Conservation (phyloP, 176 grass and related monocot genomes). For the Eleusine indica region DNA sequence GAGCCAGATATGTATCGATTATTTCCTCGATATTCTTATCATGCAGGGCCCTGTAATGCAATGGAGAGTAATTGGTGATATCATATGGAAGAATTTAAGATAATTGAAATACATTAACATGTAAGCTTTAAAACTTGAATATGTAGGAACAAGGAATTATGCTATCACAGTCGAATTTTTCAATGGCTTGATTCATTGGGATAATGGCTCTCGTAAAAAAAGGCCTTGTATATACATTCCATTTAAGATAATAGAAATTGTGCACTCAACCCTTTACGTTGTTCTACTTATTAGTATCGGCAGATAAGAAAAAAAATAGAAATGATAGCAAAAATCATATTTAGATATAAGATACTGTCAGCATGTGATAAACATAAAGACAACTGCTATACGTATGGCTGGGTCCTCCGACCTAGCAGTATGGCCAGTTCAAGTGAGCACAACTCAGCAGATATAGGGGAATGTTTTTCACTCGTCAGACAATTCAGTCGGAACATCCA, state of each 20-base stretch:
- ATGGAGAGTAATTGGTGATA: conserved; percentile 15
- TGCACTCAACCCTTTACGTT: background rate
- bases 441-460: too few relatives aligned
- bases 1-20: conserved; percentile 86
- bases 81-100: conserved; percentile 6
- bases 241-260: background rate
- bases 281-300: background rate
- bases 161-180: background rate
- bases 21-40: conserved; percentile 83
- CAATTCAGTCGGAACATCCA: too few relatives aligned
- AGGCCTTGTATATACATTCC: background rate
- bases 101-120: background rate
- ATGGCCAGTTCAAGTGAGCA: too few relatives aligned
- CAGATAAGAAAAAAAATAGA: background rate
- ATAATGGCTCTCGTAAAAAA: background rate
- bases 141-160: background rate
- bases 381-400: too few relatives aligned
- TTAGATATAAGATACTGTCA: background rate
- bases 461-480: too few relatives aligned
- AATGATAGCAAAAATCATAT: background rate
- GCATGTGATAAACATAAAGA: background rate
- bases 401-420: too few relatives aligned
- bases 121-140: conserved; percentile 10
- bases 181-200: background rate
- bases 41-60: conserved; percentile 52